Evolutionary conservation across 768 basidiomycete genomes (phyloP).

Genomic region (Daedaleopsis sinensis): DNA sequence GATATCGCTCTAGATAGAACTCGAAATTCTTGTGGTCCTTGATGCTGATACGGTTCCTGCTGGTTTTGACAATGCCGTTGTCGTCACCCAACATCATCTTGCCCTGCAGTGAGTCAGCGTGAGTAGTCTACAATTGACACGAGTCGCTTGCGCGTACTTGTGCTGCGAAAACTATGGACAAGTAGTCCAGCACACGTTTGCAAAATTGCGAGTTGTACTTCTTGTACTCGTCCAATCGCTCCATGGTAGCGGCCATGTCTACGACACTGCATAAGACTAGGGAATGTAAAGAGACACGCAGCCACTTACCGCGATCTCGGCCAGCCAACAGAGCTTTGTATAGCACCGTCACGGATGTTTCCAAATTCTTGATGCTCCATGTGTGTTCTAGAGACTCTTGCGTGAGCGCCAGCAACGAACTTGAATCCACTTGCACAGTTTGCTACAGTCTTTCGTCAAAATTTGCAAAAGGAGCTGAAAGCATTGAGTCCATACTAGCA

Average conservation of each 20-base stretch:
- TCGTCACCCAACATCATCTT: constrained; percentile 68
- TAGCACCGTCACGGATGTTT: constrained; percentile 82
- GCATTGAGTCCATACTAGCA: constrained; percentile 55
- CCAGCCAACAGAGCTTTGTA: constrained; percentile 95
- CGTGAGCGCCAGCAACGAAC: constrained; percentile 72
- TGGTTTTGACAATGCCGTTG: constrained; percentile 53
- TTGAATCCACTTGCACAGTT: constrained; percentile 91
- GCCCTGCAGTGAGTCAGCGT: constrained; percentile 43
- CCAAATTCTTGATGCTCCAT: constrained; percentile 74
- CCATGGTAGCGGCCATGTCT: constrained; percentile 99
- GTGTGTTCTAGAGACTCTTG: constrained; percentile 89
- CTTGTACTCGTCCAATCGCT: constrained; percentile 86
- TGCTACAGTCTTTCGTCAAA: constrained; percentile 49
- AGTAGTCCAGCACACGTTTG: constrained; percentile 86
- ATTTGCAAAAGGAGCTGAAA: background rate
- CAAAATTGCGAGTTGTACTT: constrained; percentile 92
- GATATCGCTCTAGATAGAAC: constrained; percentile 82
- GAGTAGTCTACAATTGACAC: background rate
- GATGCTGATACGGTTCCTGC: constrained; percentile 50
- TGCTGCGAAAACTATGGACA: constrained; percentile 89
- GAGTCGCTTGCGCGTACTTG: constrained; percentile 54
- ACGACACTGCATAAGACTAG: background rate
- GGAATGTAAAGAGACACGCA: background rate
- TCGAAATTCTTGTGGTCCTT: constrained; percentile 76
- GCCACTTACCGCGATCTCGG: constrained; percentile 73